Conservation (phyloP, 2,329 filamentous ascomycete species). For the Parastagonospora avenae region DNA sequence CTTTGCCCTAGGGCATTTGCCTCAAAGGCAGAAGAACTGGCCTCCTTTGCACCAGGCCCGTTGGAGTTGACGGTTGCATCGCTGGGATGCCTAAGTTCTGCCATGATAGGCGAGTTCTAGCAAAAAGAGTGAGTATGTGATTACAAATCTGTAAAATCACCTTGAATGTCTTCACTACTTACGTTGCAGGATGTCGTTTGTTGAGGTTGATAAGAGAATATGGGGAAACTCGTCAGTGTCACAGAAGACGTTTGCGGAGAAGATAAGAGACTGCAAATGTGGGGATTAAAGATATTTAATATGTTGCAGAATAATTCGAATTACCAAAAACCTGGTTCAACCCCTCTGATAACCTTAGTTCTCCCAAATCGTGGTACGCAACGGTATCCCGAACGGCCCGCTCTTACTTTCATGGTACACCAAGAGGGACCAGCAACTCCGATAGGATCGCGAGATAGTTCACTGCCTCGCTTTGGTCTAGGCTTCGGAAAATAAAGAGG, state of each 20-base stretch:
- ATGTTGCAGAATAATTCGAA: too few species aligned
- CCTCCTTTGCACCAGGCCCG: conserved; percentile 1
- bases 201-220: not conserved
- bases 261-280: not conserved
- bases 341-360: not conserved
- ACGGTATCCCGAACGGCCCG: not conserved
- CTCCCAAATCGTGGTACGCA: not conserved
- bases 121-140: not conserved
- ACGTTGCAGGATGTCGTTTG: not conserved
- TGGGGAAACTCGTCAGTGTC: not conserved
- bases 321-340: not conserved
- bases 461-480: not conserved
- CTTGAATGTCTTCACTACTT: too few species aligned
- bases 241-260: not conserved
- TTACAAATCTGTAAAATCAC: not conserved
- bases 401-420: conserved; percentile 9
- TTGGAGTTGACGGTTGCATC: conserved; percentile 3
- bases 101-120: conserved; percentile 5
- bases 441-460: not conserved
- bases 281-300: too few species aligned
- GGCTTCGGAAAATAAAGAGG: not conserved
- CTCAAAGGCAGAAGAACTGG: not conserved
- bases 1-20: not conserved
- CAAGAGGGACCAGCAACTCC: not conserved
- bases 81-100: conserved; percentile 5